phyloP scores from a whole-genome alignment of 2,329 filamentous ascomycete genomes.

The Penicillium sp. region DNA sequence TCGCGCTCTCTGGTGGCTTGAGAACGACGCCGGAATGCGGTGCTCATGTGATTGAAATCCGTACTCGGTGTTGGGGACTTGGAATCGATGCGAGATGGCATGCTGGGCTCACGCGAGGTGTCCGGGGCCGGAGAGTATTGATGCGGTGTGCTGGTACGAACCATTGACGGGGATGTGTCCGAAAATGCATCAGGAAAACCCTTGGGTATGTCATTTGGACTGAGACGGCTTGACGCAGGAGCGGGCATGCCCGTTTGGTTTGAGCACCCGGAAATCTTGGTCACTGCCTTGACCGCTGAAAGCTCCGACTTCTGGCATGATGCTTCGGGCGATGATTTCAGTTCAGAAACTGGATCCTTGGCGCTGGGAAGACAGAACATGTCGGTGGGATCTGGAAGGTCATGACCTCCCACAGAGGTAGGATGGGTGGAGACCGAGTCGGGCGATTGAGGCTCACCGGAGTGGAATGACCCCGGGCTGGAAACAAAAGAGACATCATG shows the following conservation, averaged over 20 bases:
- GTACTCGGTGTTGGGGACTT: slow-evolving; percentile 31
- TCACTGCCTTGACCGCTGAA: neutral
- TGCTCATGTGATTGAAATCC: slow-evolving; percentile 32
- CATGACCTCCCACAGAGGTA: slow-evolving; percentile 20
- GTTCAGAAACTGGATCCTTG: neutral
- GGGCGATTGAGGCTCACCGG: slow-evolving; percentile 29
- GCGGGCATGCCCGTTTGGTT: neutral
- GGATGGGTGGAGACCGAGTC: slow-evolving; percentile 22
- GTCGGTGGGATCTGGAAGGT: slow-evolving; percentile 3
- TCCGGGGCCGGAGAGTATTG: slow-evolving; percentile 1
- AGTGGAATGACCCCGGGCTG: slow-evolving; percentile 48
- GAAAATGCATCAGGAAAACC: neutral
- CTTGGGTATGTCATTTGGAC: neutral
- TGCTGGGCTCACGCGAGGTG: slow-evolving; percentile 1
- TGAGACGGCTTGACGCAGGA: neutral
- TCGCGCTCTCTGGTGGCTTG: slow-evolving; percentile 58
- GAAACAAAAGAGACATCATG: slow-evolving; percentile 36
- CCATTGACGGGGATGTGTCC: slow-evolving; percentile 2
- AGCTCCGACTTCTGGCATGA: neutral
- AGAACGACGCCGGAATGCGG: slow-evolving; percentile 54
- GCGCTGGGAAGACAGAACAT: neutral
- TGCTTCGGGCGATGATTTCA: neutral
- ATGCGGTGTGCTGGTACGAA: neutral
- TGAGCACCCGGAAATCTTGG: neutral
- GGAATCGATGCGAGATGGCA: slow-evolving; percentile 13